Percentiles rank a stretch among this genome's conserved stretches.
Conservation (phyloP, 164 flowering plant species). For the Tinospora cordifolia region DNA sequence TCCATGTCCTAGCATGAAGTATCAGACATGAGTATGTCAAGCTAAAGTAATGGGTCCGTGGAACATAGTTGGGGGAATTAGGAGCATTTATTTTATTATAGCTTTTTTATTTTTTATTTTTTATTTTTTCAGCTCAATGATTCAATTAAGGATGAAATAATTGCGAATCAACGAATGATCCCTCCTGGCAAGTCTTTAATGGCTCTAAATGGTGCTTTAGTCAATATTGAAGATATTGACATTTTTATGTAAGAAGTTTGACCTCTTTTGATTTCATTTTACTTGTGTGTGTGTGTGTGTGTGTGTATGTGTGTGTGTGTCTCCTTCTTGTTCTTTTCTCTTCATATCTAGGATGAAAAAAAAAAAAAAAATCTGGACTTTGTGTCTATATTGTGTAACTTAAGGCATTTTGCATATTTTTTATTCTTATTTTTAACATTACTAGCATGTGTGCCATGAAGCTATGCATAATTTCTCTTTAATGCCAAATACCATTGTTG, state of each 20-base stretch:
- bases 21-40: too few relatives aligned
- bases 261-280: constrained; percentile 1
- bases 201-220: constrained; percentile 93
- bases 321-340: neutral
- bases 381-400: neutral
- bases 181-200: constrained; percentile 97
- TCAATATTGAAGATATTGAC: constrained; percentile 93
- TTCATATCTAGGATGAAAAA: neutral
- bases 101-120: constrained; percentile 9
- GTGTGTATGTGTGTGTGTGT: too few relatives aligned
- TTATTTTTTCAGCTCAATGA: constrained; percentile 59
- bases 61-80: neutral
- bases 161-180: constrained; percentile 86
- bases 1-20: too few relatives aligned
- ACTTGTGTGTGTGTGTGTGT: too few relatives aligned
- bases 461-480: too few relatives aligned
- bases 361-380: neutral
- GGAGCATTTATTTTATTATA: neutral
- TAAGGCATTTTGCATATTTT: neutral
- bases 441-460: too few relatives aligned
- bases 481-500: too few relatives aligned
- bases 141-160: constrained; percentile 87
- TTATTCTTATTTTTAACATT: too few relatives aligned
- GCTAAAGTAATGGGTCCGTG: too few relatives aligned
- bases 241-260: constrained; percentile 67